These are phyloP conservation scores for Capsella rubella DNA, from an alignment of 441 rosid species.

Conservation along the genomic window DNA sequence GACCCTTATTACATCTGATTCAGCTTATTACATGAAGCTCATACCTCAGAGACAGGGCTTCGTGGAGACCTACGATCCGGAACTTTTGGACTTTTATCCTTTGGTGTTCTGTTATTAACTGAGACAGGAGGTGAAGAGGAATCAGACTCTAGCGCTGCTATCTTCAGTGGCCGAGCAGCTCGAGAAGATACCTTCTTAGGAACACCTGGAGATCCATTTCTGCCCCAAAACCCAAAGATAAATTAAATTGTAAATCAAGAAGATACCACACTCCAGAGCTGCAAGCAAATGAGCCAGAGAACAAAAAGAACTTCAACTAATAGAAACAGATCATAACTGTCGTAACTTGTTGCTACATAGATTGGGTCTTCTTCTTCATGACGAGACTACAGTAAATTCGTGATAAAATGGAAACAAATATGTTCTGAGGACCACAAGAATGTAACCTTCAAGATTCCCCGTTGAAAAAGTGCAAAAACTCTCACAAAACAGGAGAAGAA, in stretches of 20 bases:
- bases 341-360: slow-evolving; percentile 5
- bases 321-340: slow-evolving; percentile 6
- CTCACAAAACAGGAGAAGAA: slow-evolving; percentile 39
- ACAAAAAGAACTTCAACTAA: neutral
- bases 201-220: slow-evolving; percentile 68
- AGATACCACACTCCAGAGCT: slow-evolving; percentile 23
- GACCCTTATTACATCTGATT: slow-evolving; percentile 24
- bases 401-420: neutral
- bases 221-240: slow-evolving; percentile 47
- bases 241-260: slow-evolving; percentile 4
- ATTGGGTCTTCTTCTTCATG: slow-evolving; percentile 10
- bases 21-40: slow-evolving; percentile 27
- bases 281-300: slow-evolving; percentile 26
- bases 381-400: slow-evolving; percentile 16
- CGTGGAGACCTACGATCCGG: slow-evolving; percentile 60
- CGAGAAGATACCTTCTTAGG: slow-evolving; percentile 72
- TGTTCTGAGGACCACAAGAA: slow-evolving; percentile 36
- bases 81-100: slow-evolving; percentile 63
- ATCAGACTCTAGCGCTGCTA: slow-evolving; percentile 56
- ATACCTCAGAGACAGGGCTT: slow-evolving; percentile 68
- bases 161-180: slow-evolving; percentile 66
- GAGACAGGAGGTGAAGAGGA: slow-evolving; percentile 57
- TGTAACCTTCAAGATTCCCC: slow-evolving; percentile 34
- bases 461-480: slow-evolving; percentile 22
- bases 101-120: slow-evolving; percentile 53